Conservation (phyloP, 148 eudicot species). For the Amaranthus palmeri region DNA sequence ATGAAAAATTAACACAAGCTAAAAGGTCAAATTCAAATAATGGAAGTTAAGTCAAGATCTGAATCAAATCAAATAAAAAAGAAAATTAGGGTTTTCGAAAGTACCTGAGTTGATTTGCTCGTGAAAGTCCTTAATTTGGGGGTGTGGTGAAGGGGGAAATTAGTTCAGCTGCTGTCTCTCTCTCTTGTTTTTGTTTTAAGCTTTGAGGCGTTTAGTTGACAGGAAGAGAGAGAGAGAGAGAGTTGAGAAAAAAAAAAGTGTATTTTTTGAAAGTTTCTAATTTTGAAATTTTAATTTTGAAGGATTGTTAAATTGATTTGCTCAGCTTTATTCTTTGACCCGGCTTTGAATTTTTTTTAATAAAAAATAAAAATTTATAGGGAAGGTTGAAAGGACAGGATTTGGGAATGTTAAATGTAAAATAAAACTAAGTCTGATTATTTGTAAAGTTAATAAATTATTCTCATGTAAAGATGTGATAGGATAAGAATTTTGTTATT, state of each 20-base stretch:
- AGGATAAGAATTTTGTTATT: too few relatives aligned
- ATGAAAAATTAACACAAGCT: neutral
- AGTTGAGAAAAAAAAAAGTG: neutral
- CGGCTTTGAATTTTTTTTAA: too few relatives aligned
- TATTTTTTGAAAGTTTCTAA: neutral
- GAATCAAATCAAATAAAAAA: neutral
- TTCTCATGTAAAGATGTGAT: too few relatives aligned
- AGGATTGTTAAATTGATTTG: too few relatives aligned
- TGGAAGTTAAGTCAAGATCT: constrained; percentile 10
- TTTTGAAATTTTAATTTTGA: too few relatives aligned
- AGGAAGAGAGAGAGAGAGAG: neutral
- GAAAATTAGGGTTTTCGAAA: neutral
- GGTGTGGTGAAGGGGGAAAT: neutral
- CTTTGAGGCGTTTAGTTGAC: neutral
- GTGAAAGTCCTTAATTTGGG: neutral
- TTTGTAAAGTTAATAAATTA: too few relatives aligned
- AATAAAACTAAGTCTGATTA: too few relatives aligned
- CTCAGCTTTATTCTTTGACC: too few relatives aligned
- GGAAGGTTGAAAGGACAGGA: too few relatives aligned
- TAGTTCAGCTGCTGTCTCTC: neutral
- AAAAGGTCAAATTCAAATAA: neutral
- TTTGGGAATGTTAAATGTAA: too few relatives aligned
- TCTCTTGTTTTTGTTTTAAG: neutral
- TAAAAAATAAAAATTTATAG: too few relatives aligned
- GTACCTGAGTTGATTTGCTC: constrained; percentile 10